Evolutionary conservation across 164 flowering plant genomes (phyloP), one percentile per base, ranked within the genome.

Genomic region (Cinnamomum micranthum): DNA sequence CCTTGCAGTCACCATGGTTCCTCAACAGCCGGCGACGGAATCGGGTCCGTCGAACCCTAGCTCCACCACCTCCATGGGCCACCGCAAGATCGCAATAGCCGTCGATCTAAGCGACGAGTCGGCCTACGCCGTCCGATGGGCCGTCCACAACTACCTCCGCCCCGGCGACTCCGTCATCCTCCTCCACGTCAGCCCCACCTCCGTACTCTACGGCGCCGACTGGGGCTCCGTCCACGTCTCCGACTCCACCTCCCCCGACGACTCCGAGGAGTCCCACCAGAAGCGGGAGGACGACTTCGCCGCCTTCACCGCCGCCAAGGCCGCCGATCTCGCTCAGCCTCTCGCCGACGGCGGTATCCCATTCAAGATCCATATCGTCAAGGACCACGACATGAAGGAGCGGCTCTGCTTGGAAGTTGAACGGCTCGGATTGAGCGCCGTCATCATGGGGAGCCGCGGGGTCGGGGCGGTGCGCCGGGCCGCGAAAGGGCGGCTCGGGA

Each of bases 391-490:
- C 72, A 83, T 91, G 92, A 89, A 87, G 85, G 93, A 91, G 82
- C 71, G 95, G 76, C 82, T 91, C 51, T 91, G 95, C 75, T 67
- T 91, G 82, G 97, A 92, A 82, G 89, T 90, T 19, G 97, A 92
- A 85, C 73, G 97, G 77, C 73, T 92, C 4, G 91, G 93, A 66
- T 75, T 90, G 70, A 86, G 92, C 59, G 90, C 92, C 31, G 87
- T 92, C 66, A 88, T 92, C 28, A 89, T 92, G 93, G 97, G 97
- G 27, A 90, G 97, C 80, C 75, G 91, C 35, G 94, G 97, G 4
- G 86, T 89, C 68, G 93, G 97, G 0, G 92, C 88, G 0, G 59
- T 85, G 15, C 80, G 63, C 74, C 78, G 88, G 67, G 77, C 70
- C 1, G 73, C 77, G 23, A 86, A 85, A 71, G 85, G 81, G 19